phyloP scores from a whole-genome alignment of 257 asterid species.

The Cruciata laevipes region DNA sequence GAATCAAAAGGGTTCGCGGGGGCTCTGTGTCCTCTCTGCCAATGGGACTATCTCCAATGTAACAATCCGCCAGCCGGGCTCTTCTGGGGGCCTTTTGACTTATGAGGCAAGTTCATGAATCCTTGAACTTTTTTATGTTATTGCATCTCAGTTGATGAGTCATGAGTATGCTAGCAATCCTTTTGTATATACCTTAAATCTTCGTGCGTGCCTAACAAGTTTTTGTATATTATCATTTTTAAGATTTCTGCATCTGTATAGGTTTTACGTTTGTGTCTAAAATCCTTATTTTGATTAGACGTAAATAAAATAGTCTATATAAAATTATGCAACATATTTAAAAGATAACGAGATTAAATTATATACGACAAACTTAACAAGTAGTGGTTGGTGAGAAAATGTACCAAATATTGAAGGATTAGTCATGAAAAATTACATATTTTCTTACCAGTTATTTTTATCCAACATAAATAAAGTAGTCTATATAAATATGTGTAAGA shows the following conservation, averaged over 20 bases:
- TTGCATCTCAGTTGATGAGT: not conserved
- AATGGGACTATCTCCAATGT: slow-evolving; percentile 86
- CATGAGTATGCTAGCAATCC: not conserved
- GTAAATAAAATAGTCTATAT: no score
- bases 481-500: no score
- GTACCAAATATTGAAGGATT: no score
- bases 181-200: no score
- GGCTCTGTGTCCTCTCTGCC: slow-evolving; percentile 84
- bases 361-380: no score
- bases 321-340: no score
- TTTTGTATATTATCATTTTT: not conserved
- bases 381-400: no score
- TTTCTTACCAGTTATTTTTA: no score
- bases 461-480: no score
- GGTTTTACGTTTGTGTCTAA: not conserved
- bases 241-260: not conserved
- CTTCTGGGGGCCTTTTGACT: slow-evolving; percentile 79
- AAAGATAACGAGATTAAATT: no score
- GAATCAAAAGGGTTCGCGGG: slow-evolving; percentile 71
- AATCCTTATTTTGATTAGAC: not conserved
- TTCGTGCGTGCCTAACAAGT: not conserved
- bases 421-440: no score
- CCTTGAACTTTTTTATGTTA: not conserved
- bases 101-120: slow-evolving; percentile 54
- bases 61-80: slow-evolving; percentile 88